These are phyloP conservation scores for Lachancea fermentati DNA, from an alignment of 805 yeast genomes.

Conservation along the genomic window DNA sequence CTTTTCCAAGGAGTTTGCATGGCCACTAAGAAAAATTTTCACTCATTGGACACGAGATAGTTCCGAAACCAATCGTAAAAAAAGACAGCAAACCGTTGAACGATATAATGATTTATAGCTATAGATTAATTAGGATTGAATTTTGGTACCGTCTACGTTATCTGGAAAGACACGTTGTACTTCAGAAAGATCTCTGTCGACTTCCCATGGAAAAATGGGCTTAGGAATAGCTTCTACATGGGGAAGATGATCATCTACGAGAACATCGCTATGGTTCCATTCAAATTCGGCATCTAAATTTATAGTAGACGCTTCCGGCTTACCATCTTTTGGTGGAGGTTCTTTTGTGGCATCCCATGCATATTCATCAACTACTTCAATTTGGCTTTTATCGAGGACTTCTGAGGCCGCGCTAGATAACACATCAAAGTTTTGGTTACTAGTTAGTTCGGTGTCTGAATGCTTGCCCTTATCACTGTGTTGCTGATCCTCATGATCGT, in stretches of 20 bases:
- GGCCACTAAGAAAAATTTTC: constrained; percentile 5
- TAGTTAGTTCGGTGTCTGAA: too few relatives aligned
- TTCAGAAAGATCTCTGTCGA: constrained; percentile 9
- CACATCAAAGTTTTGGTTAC: too few relatives aligned
- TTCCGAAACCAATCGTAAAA: too few relatives aligned
- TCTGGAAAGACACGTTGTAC: constrained; percentile 22
- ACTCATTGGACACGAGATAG: neutral
- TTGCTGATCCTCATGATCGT: too few relatives aligned
- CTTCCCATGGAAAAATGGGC: constrained; percentile 32
- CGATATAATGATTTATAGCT: too few relatives aligned
- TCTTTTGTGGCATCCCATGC: constrained; percentile 45
- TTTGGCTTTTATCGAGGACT: too few relatives aligned
- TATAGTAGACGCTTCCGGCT: constrained; percentile 25
- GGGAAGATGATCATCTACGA: constrained; percentile 7
- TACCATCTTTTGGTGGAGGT: constrained; percentile 37
- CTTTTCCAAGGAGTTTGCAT: neutral
- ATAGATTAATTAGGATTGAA: too few relatives aligned
- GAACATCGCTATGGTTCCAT: constrained; percentile 14
- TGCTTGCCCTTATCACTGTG: too few relatives aligned
- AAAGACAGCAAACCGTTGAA: too few relatives aligned
- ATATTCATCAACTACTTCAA: too few relatives aligned
- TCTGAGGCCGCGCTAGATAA: too few relatives aligned
- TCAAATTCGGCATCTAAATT: constrained; percentile 16
- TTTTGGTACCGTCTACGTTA: too few relatives aligned
- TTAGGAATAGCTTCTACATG: constrained; percentile 3